A percentile compares a stretch with the other conserved stretches of the same genome.
Evolutionary conservation across 2,329 filamentous ascomycete species (phyloP).

Genomic region (Fusarium sterilihyphosum): DNA sequence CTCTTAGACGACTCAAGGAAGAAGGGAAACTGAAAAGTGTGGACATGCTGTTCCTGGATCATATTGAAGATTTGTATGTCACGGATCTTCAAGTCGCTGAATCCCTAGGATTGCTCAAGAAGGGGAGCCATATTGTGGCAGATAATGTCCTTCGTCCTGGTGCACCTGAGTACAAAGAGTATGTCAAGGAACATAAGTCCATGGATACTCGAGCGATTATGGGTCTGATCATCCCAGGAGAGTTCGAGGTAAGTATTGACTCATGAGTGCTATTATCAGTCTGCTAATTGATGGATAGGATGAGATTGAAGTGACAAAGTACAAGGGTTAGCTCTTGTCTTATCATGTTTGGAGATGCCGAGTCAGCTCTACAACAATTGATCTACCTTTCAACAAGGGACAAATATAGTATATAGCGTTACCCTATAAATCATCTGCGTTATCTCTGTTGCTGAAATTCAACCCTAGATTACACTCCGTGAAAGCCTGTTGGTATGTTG

Average conservation of each 20-base stretch:
- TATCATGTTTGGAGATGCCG: background rate
- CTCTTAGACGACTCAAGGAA: background rate
- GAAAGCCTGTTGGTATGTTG: too few relatives aligned
- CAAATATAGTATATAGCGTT: accelerated
- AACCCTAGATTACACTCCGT: accelerated
- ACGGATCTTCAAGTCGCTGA: accelerated
- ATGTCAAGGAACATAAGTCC: background rate
- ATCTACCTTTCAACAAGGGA: background rate
- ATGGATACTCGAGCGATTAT: background rate
- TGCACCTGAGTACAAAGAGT: background rate
- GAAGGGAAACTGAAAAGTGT: background rate
- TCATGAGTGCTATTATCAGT: background rate
- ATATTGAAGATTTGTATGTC: background rate
- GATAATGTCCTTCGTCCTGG: background rate
- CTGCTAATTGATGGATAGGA: background rate
- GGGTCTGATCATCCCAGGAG: background rate
- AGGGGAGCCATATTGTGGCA: background rate
- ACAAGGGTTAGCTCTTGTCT: background rate
- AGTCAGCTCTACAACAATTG: accelerated
- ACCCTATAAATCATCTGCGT: accelerated
- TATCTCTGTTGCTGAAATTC: accelerated
- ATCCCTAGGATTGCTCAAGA: background rate
- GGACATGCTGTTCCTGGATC: background rate
- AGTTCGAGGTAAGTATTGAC: background rate
- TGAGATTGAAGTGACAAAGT: background rate